Evolutionary conservation across 1,284 basidiomycete species (phyloP).

Genomic region (Cutaneotrichosporon curvatum): DNA sequence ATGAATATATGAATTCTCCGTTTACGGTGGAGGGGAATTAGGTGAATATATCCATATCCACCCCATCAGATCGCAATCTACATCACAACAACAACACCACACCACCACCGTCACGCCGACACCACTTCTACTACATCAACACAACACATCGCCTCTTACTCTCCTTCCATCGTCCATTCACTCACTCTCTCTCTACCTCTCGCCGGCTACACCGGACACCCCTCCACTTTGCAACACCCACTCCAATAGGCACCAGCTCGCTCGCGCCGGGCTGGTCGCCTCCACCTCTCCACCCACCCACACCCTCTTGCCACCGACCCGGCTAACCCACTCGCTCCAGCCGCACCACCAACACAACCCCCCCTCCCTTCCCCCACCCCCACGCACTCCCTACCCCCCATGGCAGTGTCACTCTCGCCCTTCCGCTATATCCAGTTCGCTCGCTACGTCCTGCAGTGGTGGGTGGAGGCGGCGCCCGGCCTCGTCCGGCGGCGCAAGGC

Average conservation of each 20-base stretch:
- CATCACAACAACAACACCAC: too few species aligned
- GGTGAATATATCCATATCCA: too few species aligned
- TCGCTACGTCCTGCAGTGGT: constrained; percentile 35
- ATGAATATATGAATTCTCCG: too few species aligned
- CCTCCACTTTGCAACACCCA: constrained; percentile 2
- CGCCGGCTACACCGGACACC: neutral
- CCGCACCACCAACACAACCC: neutral
- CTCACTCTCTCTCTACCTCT: too few species aligned
- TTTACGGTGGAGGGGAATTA: too few species aligned
- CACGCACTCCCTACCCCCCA: constrained; percentile 2
- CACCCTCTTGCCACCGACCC: neutral
- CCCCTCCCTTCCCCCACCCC: neutral
- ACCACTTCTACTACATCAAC: too few species aligned
- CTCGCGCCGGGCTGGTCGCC: neutral
- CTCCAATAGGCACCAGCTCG: too few species aligned
- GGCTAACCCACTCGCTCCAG: neutral
- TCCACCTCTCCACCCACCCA: neutral
- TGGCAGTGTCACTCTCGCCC: constrained; percentile 38
- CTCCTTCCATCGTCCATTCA: too few species aligned
- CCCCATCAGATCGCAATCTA: too few species aligned
- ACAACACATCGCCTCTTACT: too few species aligned
- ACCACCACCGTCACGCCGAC: too few species aligned
- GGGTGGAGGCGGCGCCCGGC: constrained; percentile 28
- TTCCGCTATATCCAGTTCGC: constrained; percentile 39
- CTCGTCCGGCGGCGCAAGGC: constrained; percentile 22